phyloP scores from a whole-genome alignment of 2,329 filamentous ascomycete species.

The Microcyclosporella mali region DNA sequence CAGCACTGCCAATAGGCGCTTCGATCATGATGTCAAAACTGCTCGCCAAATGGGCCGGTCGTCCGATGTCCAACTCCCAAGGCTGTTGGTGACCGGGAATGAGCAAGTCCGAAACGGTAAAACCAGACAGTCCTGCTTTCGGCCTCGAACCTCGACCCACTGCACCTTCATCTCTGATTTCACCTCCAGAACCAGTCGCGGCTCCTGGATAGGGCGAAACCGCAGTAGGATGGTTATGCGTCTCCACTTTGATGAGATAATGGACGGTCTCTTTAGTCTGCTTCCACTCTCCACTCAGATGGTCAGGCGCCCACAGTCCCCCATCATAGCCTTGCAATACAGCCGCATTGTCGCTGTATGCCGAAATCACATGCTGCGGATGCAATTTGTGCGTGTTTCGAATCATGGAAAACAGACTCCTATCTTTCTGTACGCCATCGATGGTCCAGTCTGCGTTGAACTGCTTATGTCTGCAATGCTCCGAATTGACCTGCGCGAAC shows the following conservation, averaged over 20 bases:
- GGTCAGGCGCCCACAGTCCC: slow-evolving; percentile 81
- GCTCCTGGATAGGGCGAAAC: slow-evolving; percentile 91
- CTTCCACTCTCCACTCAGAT: slow-evolving; percentile 79
- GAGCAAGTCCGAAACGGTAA: slow-evolving; percentile 88
- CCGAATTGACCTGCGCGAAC: slow-evolving; percentile 98
- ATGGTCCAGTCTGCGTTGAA: slow-evolving; percentile 98
- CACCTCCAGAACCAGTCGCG: slow-evolving; percentile 89
- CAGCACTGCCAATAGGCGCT: slow-evolving; percentile 86
- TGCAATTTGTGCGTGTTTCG: slow-evolving; percentile 79
- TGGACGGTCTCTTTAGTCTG: slow-evolving; percentile 81
- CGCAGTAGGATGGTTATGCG: slow-evolving; percentile 94
- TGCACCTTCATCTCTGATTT: slow-evolving; percentile 91
- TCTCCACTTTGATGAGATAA: slow-evolving; percentile 90
- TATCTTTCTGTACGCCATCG: slow-evolving; percentile 71
- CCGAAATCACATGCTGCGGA: slow-evolving; percentile 79
- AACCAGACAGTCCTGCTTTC: slow-evolving; percentile 86
- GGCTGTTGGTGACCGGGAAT: slow-evolving; percentile 77
- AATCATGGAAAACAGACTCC: slow-evolving; percentile 92
- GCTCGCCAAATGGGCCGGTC: slow-evolving; percentile 85
- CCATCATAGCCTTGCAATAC: slow-evolving; percentile 69
- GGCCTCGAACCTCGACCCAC: slow-evolving; percentile 88
- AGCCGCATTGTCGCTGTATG: slow-evolving; percentile 97
- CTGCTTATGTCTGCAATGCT: slow-evolving; percentile 83
- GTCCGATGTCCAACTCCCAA: slow-evolving; percentile 89
- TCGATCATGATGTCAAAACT: slow-evolving; percentile 97